Conservation (phyloP, 228 moss, liverwort and hornwort genomes). For the Sphagnum fallax region DNA sequence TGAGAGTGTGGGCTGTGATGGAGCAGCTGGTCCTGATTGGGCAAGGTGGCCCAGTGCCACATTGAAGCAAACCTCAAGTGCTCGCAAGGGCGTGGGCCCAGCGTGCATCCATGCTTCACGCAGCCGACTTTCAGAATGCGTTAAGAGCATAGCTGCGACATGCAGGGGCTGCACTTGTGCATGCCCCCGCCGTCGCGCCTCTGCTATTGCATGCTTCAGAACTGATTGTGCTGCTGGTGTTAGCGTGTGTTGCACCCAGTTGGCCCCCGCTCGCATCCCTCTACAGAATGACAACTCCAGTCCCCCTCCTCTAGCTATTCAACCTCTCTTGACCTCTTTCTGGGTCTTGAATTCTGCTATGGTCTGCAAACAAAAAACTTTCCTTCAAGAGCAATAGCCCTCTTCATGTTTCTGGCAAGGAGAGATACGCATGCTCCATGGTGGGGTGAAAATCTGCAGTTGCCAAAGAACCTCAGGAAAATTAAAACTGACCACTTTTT, state of each 20-base stretch:
- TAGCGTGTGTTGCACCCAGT: constrained; percentile 69
- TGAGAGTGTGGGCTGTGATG: constrained; percentile 40
- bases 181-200: constrained; percentile 74
- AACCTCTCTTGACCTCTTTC: too few relatives aligned
- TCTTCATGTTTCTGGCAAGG: too few relatives aligned
- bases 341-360: too few relatives aligned
- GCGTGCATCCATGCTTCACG: constrained; percentile 80
- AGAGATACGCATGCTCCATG: too few relatives aligned
- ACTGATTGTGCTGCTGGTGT: constrained; percentile 52
- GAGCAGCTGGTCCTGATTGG: constrained; percentile 33
- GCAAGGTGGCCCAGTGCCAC: constrained; percentile 81
- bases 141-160: constrained; percentile 75
- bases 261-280: constrained; percentile 70
- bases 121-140: constrained; percentile 59
- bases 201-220: constrained; percentile 63
- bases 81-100: constrained; percentile 45
- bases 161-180: constrained; percentile 90
- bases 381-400: too few relatives aligned
- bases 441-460: too few relatives aligned
- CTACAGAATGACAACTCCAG: neutral
- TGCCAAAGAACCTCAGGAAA: too few relatives aligned
- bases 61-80: constrained; percentile 87
- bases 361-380: too few relatives aligned
- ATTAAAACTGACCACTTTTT: too few relatives aligned
- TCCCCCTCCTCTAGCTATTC: too few relatives aligned